Conservation (phyloP, 2,329 filamentous ascomycete genomes). For the Neofusicoccum umdonicola region DNA sequence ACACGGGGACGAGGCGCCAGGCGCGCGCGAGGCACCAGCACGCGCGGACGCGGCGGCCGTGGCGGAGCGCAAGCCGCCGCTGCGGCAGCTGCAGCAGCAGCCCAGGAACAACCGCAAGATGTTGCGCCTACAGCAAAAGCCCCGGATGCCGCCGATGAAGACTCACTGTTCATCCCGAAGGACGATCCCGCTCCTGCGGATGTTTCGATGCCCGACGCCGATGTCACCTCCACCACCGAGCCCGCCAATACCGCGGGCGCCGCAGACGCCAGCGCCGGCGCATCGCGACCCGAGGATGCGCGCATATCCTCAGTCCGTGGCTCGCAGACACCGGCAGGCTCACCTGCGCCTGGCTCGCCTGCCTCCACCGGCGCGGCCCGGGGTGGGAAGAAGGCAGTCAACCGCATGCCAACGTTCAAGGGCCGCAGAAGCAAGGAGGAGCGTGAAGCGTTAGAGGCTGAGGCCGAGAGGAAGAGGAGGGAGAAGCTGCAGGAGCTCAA, state of each 20-base stretch:
- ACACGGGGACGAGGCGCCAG: constrained; percentile 23
- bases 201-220: constrained; percentile 10
- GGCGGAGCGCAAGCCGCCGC: constrained; percentile 20
- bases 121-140: constrained; percentile 12
- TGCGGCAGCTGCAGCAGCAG: constrained; percentile 19
- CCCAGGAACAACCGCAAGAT: constrained; percentile 23
- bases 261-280: constrained; percentile 4
- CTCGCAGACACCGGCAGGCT: constrained; percentile 7
- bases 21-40: constrained; percentile 23
- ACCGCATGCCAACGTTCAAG: constrained; percentile 40
- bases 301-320: neutral
- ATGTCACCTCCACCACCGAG: neutral
- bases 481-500: constrained; percentile 36
- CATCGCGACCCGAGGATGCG: neutral
- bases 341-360: constrained; percentile 30
- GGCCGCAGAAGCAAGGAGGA: constrained; percentile 46
- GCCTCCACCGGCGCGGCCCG: constrained; percentile 30
- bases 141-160: constrained; percentile 16
- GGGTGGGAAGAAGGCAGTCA: constrained; percentile 28
- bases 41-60: constrained; percentile 19
- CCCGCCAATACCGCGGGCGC: neutral
- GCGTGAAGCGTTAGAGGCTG: constrained; percentile 42
- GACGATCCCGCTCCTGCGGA: constrained; percentile 9
- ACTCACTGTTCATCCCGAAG: constrained; percentile 21
- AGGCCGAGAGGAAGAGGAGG: constrained; percentile 37